Evolutionary conservation across 306 rosid species (phyloP), one percentile per base, ranked within the genome.

Genomic region (Ochetophila trinervis): DNA sequence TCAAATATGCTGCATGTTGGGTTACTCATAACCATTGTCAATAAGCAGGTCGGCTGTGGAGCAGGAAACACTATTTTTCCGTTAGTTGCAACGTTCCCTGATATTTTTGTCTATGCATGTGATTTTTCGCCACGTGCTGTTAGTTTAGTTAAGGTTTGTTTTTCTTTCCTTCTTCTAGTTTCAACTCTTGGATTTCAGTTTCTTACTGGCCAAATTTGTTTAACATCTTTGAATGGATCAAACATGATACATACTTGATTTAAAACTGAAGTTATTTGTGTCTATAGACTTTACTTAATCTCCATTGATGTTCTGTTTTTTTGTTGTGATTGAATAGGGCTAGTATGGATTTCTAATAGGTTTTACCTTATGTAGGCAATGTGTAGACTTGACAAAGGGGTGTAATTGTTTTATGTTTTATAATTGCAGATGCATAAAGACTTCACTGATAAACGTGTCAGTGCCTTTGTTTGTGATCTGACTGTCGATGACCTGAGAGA

Each of bases 1-100:
- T 47, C 21, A 34, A 32, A 51, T 42, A n/a, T 57, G 58, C 64
- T 65, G 34, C 54, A 35, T 48, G 49, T 51, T 27, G 37, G 56
- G 40, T 18, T 69, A 23, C 24, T 65, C 66, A 44, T 53, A 36
- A 61, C 14, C 72, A 63, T 71, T 54, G 48, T 58, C 54, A 16
- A 59, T 73, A 27, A 60, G 71, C 91, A 93, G 98, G 83, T 74
- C 62, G 97, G 96, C 50, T 89, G 97, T 78, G 97, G 97, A 79
- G 91, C 93, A 66, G 98, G 98, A 68, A 93, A 93, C 76, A 89
- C 91, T n/a, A 84, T 83, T 53, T 93, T 87, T 62, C 98, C 98
- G 42, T 83, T 93, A 82, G 71, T 93, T 53, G 85, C 86, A 0
- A 79, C 90, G 55, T 81, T 84, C 71, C 84, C 86, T 12, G 86